Evolutionary conservation across 2,329 filamentous ascomycete species (phyloP).

Genomic region (Cladobotryum mycophilum): DNA sequence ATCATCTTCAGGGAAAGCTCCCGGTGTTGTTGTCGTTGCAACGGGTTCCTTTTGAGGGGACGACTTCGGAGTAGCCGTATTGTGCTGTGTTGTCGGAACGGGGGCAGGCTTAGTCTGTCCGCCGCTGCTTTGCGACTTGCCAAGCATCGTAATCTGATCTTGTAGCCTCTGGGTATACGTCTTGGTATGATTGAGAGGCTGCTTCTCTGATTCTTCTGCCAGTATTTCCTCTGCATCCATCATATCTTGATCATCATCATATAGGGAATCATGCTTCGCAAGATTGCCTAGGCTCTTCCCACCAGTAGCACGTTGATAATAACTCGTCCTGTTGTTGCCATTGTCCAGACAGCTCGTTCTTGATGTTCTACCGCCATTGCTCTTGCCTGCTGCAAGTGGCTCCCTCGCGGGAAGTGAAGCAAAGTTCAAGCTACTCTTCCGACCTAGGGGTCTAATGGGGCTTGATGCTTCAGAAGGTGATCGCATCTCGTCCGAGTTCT

Average conservation of each 20-base stretch:
- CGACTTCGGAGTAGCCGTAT: constrained; percentile 21
- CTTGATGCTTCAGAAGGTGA: constrained; percentile 67
- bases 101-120: constrained; percentile 44
- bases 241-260: constrained; percentile 44
- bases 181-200: constrained; percentile 58
- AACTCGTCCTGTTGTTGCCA: constrained; percentile 62
- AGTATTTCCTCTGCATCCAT: constrained; percentile 46
- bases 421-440: constrained; percentile 94
- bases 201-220: constrained; percentile 38
- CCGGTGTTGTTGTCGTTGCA: constrained; percentile 42
- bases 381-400: constrained; percentile 78
- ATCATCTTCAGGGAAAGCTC: constrained; percentile 50
- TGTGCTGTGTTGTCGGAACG: constrained; percentile 14
- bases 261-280: constrained; percentile 36
- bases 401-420: constrained; percentile 87
- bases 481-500: constrained; percentile 30
- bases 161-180: constrained; percentile 91
- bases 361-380: constrained; percentile 65
- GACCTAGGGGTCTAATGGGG: constrained; percentile 67
- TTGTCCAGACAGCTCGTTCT: constrained; percentile 73
- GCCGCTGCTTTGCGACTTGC: constrained; percentile 46
- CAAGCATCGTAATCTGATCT: constrained; percentile 77
- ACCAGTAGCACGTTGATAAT: constrained; percentile 66
- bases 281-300: constrained; percentile 62
- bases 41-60: constrained; percentile 23